A percentile compares a stretch with the other conserved stretches of the same genome.
Conservation (phyloP, 352 stramenopile species). For the Aphanomyces astaci region DNA sequence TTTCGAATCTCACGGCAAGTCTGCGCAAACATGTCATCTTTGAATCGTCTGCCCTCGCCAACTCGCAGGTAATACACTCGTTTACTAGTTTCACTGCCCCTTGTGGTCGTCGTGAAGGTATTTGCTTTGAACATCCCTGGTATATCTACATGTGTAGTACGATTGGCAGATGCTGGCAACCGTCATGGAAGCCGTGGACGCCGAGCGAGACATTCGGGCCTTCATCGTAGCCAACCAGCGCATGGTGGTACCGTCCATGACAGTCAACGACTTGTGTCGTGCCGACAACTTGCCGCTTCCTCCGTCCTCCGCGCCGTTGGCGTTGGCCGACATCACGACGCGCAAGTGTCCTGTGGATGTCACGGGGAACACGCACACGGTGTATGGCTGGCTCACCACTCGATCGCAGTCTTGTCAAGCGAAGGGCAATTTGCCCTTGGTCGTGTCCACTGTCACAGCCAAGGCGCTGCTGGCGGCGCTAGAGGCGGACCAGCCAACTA, state of each 20-base stretch:
- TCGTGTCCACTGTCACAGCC: neutral
- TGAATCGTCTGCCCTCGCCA: constrained; percentile 68
- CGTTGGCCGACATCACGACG: constrained; percentile 56
- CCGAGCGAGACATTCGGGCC: constrained; percentile 55
- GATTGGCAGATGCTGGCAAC: constrained; percentile 74
- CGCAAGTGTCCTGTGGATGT: constrained; percentile 55
- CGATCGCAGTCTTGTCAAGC: constrained; percentile 7
- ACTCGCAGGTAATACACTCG: constrained; percentile 50
- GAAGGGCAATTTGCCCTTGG: neutral
- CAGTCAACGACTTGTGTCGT: constrained; percentile 56
- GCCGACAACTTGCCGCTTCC: constrained; percentile 35
- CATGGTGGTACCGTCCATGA: constrained; percentile 40
- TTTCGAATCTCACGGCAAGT: constrained; percentile 60
- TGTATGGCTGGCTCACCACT: constrained; percentile 40
- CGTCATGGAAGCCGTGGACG: constrained; percentile 63
- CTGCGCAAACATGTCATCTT: constrained; percentile 79
- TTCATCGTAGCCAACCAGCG: constrained; percentile 49
- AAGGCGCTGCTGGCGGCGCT: constrained; percentile 9
- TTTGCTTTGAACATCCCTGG: neutral
- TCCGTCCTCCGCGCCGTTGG: constrained; percentile 42
- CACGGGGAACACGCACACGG: constrained; percentile 42
- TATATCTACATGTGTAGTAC: constrained; percentile 37
- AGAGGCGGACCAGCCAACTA: neutral
- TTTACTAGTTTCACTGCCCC: neutral
- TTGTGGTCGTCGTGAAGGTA: neutral